Conservation (phyloP, 2,329 filamentous ascomycete genomes). For the Cyclaneusma minus region DNA sequence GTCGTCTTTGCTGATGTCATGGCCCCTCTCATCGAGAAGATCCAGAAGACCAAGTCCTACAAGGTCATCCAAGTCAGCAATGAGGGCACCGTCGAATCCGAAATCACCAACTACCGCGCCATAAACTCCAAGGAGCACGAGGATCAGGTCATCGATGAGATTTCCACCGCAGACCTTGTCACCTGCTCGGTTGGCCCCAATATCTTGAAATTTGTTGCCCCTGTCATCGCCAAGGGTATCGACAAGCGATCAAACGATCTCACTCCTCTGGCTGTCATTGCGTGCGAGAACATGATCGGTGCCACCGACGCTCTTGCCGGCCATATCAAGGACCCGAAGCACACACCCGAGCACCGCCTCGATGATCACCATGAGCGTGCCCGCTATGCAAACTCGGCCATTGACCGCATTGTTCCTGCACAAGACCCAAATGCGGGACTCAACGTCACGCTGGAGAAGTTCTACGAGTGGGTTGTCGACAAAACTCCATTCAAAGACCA, state of each 20-base stretch:
- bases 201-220: conserved; percentile 90
- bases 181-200: conserved; percentile 96
- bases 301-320: conserved; percentile 77
- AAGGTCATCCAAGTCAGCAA: conserved; percentile 84
- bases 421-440: conserved; percentile 69
- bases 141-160: conserved; percentile 67
- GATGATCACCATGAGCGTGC: conserved; percentile 58
- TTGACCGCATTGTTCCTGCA: conserved; percentile 93
- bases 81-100: conserved; percentile 66
- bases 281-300: conserved; percentile 94
- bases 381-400: conserved; percentile 91
- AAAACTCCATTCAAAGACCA: conserved; percentile 63
- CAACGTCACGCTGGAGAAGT: conserved; percentile 92
- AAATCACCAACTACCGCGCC: conserved; percentile 88
- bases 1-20: conserved; percentile 95
- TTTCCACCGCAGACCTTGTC: conserved; percentile 74
- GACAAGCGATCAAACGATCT: conserved; percentile 49
- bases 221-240: conserved; percentile 88
- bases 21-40: conserved; percentile 61
- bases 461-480: conserved; percentile 98
- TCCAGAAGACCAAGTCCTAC: conserved; percentile 67
- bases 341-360: conserved; percentile 54
- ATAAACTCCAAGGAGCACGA: conserved; percentile 88
- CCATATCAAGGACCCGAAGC: conserved; percentile 60
- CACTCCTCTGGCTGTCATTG: conserved; percentile 76